Evolutionary conservation across 1,284 basidiomycete genomes (phyloP), one percentile per base, ranked within the genome.

Genomic region (Golubevia sp.): DNA sequence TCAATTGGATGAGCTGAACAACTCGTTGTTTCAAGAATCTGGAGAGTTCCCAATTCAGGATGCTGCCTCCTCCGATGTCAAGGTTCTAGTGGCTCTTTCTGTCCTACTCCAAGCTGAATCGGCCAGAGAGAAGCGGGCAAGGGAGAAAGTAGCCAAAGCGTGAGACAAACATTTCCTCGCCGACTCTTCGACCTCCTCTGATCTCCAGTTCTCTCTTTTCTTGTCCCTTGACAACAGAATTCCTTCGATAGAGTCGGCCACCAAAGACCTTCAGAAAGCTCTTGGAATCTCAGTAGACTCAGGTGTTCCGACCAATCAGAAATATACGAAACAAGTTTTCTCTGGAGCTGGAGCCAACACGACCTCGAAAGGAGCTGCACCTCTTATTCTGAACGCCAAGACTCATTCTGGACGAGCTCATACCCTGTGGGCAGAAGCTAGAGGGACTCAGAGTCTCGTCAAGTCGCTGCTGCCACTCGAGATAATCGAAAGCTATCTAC

Each of bases 381-480:
- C 74, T 1, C 55, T 68, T 8, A 58, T 79, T 2, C 64, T 76
- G 27, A 58, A 56, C 1, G 64, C 72, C 48, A 79, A 77, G 66
- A 70, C 70, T 18, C 58, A 56, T 34, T 63, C 65, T 21, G 76
- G 77, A 61, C 70, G 75, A 56, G 70, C 68, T 51, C 68, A 67
- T 64, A 76, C 73, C 49, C 60, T 59, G 8, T 44, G 76, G 1
- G 71, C 74, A 26, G 68, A 67, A 25, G 75, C 77, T 2, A 56
- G 77, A 18, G 67, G 68, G 23, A 74, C 66, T n/a, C 73, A 77
- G 56, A 26, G 63, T 48, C 56, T 74, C 1, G 64, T 79, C 13
- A 49, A 55, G 15, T 61, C 58, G 15, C 59, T 71, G 15, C 73
- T 71, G 13, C 58, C 62, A 11, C 63, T 79, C 3, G 56, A 63